phyloP scores from a whole-genome alignment of 495 filamentous ascomycete species.

The Podospora sp. region DNA sequence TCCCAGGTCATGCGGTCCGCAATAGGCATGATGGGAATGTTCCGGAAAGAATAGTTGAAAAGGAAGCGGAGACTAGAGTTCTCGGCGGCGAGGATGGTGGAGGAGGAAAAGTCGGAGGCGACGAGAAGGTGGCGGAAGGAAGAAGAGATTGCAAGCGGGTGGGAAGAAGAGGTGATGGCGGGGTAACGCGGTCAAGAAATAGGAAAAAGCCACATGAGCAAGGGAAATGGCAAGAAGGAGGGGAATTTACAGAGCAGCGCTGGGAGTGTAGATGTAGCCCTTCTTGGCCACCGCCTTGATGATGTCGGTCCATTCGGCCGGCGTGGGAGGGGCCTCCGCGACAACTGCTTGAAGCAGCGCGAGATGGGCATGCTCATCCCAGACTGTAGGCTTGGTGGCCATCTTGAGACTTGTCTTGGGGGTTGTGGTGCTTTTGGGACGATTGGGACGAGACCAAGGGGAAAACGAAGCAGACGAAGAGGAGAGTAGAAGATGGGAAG shows the following conservation, averaged over 20 bases:
- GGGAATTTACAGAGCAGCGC: slow-evolving; percentile 23
- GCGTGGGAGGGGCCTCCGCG: slow-evolving; percentile 20
- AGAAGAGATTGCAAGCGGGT: not conserved
- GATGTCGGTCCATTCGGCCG: slow-evolving; percentile 25
- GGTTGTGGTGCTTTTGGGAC: not conserved
- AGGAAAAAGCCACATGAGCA: not conserved
- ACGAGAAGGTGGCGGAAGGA: not conserved
- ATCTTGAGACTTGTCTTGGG: slow-evolving; percentile 16
- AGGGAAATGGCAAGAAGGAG: not conserved
- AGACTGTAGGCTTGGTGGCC: slow-evolving; percentile 31
- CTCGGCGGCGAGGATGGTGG: not conserved
- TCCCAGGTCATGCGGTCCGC: slow-evolving; percentile 35
- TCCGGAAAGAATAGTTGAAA: not conserved
- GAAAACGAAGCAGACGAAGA: not conserved
- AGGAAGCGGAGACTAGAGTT: not conserved
- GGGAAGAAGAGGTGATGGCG: not conserved
- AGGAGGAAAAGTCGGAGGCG: not conserved
- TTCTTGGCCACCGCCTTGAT: slow-evolving; percentile 4
- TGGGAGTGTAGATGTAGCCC: slow-evolving; percentile 7
- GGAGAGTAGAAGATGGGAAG: not conserved
- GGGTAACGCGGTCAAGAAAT: not conserved
- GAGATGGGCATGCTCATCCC: slow-evolving; percentile 40
- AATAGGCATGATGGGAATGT: not conserved
- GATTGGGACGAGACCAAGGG: not conserved
- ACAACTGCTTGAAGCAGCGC: slow-evolving; percentile 38